Evolutionary conservation across 192 early-diverging fungal species (phyloP).

Genomic region (Rhizophagus prolifer): DNA sequence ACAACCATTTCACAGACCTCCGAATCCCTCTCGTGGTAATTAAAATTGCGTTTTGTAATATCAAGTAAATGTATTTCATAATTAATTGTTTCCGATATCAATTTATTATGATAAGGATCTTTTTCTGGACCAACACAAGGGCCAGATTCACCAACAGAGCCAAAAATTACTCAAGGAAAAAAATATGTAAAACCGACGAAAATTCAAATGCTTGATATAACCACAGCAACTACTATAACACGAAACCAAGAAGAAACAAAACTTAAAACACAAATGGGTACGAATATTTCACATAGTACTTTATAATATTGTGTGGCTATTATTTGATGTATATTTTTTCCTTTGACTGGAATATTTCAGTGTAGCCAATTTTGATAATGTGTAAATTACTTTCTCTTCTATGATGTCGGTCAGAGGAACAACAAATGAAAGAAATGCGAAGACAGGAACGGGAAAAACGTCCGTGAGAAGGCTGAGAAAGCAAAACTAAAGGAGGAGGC

Average conservation of each 20-base stretch:
- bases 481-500: constrained; percentile 22
- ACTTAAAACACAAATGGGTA: constrained; percentile 27
- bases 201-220: constrained; percentile 32
- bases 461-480: constrained; percentile 23
- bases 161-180: constrained; percentile 25
- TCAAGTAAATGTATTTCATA: not conserved
- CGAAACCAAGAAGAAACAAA: constrained; percentile 25
- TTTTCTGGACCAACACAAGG: not conserved
- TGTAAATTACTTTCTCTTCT: constrained; percentile 19
- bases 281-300: not conserved
- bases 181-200: constrained; percentile 26
- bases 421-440: constrained; percentile 18
- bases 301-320: constrained; percentile 8
- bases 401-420: constrained; percentile 25
- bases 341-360: constrained; percentile 18
- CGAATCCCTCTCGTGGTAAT: not conserved
- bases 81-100: not conserved
- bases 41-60: no score
- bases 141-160: not conserved
- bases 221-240: constrained; percentile 11
- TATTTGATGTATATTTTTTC: constrained; percentile 16
- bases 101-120: no score
- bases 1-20: not conserved
- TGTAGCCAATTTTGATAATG: constrained; percentile 17
- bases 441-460: constrained; percentile 23